Conservation (phyloP, 73 alveolate species). For the Effrenium voratum region DNA sequence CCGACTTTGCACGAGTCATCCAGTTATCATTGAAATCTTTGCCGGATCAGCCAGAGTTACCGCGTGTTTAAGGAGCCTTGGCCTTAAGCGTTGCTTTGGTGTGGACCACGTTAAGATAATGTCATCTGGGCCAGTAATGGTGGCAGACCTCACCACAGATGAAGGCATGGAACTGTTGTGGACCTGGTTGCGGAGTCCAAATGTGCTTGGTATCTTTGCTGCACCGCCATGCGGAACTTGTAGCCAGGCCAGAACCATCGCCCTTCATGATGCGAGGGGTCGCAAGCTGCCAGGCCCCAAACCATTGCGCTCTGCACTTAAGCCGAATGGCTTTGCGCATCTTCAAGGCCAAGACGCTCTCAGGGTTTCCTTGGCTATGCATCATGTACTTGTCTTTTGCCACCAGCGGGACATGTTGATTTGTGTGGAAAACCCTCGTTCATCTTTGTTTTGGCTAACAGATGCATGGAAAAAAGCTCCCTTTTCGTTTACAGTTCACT, state of each 20-base stretch:
- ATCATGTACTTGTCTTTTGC: not conserved
- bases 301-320: not conserved
- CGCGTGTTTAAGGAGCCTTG: no score
- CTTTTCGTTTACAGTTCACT: not conserved
- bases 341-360: not conserved
- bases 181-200: not conserved
- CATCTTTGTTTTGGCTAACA: not conserved
- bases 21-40: no score
- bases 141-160: not conserved
- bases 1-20: no score
- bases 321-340: not conserved
- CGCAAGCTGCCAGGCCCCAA: no score
- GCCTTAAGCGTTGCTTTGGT: no score
- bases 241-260: not conserved
- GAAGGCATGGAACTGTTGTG: not conserved
- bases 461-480: not conserved
- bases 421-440: not conserved
- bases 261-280: no score
- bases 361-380: not conserved
- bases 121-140: no score
- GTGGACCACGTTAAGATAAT: no score
- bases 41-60: no score
- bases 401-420: not conserved
- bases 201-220: not conserved
- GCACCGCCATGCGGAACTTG: not conserved